Evolutionary conservation across 2,329 filamentous ascomycete genomes (phyloP).

Genomic region (Westerdykella aurantiaca): DNA sequence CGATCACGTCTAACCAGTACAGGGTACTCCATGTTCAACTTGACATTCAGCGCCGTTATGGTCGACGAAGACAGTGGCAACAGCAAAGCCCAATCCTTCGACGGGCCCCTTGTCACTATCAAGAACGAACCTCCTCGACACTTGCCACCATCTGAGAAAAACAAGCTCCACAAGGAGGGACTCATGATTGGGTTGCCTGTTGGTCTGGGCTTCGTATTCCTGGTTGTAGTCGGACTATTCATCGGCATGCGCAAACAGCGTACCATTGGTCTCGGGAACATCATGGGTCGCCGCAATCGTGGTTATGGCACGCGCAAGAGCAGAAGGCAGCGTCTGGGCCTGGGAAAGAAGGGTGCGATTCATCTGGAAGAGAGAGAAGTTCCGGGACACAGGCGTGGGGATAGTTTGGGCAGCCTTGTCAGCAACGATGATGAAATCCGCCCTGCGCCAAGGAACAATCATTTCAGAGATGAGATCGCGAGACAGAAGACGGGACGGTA

Average conservation of each 20-base stretch:
- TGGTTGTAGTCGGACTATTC: slow-evolving; percentile 35
- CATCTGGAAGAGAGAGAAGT: slow-evolving; percentile 27
- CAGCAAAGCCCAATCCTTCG: slow-evolving; percentile 18
- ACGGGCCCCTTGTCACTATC: slow-evolving; percentile 36
- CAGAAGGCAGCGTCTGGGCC: slow-evolving; percentile 30
- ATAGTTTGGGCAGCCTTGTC: slow-evolving; percentile 24
- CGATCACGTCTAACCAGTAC: no score
- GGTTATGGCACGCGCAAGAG: slow-evolving; percentile 38
- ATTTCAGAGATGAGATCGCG: slow-evolving; percentile 35
- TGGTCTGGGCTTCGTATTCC: slow-evolving; percentile 31
- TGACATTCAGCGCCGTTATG: slow-evolving; percentile 36
- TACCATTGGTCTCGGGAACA: slow-evolving; percentile 31
- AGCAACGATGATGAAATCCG: slow-evolving; percentile 24
- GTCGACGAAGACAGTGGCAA: slow-evolving; percentile 14
- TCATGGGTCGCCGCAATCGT: slow-evolving; percentile 32
- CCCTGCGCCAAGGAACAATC: slow-evolving; percentile 17
- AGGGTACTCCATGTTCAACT: slow-evolving; percentile 28
- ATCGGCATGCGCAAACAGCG: slow-evolving; percentile 41
- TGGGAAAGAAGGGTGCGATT: slow-evolving; percentile 23
- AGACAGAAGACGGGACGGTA: slow-evolving; percentile 34
- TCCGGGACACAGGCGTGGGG: slow-evolving; percentile 12
- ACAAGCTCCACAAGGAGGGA: slow-evolving; percentile 24
- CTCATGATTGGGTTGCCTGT: slow-evolving; percentile 42
- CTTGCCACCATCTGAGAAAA: slow-evolving; percentile 22
- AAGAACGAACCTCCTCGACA: slow-evolving; percentile 31